A percentile compares a stretch with the other conserved stretches of the same genome.
Evolutionary conservation across 2,329 filamentous ascomycete species (phyloP).

Genomic region (Cytospora leucostoma): DNA sequence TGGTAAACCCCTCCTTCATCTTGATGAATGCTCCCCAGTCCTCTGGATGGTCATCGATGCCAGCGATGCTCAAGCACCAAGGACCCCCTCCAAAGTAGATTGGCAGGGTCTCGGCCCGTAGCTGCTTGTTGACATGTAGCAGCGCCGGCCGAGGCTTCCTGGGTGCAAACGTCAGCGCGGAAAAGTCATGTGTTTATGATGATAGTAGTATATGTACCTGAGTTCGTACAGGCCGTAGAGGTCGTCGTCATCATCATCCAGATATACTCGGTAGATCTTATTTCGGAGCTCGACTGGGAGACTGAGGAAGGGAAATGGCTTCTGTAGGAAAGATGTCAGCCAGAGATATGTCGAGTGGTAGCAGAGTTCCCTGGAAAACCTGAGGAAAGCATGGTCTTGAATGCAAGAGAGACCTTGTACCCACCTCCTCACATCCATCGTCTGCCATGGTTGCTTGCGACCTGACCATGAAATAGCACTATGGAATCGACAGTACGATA

Average conservation of each 20-base stretch:
- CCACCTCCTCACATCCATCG: too few relatives aligned
- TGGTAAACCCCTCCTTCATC: not conserved
- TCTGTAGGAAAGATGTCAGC: not conserved
- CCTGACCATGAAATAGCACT: too few relatives aligned
- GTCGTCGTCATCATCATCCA: not conserved
- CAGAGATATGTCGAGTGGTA: not conserved
- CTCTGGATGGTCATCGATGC: not conserved
- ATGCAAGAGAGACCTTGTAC: too few relatives aligned
- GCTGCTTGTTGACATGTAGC: not conserved
- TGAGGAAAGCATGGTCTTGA: not conserved
- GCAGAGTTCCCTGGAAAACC: too few relatives aligned
- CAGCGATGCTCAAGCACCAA: too few relatives aligned
- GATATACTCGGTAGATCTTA: not conserved
- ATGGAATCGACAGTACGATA: too few relatives aligned
- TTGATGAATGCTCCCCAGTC: not conserved
- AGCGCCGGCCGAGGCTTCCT: not conserved
- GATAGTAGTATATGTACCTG: too few relatives aligned
- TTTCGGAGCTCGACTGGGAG: constrained; percentile 16
- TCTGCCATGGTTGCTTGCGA: too few relatives aligned
- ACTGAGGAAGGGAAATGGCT: not conserved
- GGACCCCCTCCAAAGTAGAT: not conserved
- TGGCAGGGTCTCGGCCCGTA: not conserved
- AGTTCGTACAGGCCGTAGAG: not conserved
- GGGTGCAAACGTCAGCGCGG: accelerated
- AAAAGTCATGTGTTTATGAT: not conserved